Evolutionary conservation across 2,329 filamentous ascomycete genomes (phyloP), one percentile per base, ranked within the genome.

Genomic region (Colletotrichum destructivum): DNA sequence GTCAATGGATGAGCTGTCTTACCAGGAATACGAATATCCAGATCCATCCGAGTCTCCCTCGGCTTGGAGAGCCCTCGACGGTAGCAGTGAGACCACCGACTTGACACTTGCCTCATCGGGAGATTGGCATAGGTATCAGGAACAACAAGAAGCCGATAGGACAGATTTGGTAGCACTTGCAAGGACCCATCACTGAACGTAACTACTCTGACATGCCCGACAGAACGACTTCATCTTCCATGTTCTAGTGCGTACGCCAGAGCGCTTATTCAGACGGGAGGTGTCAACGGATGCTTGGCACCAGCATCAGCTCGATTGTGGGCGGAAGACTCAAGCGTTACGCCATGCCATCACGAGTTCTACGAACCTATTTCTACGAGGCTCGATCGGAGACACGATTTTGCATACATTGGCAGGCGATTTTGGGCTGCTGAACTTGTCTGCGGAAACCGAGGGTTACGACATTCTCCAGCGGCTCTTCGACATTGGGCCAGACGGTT

Each of bases 241-340:
- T 62, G 13, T 62, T 62, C 35, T 62, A 11, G n/a, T 62, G 35
- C 9, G 31, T 40, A 62, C 46, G 26, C 60, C 15, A 62, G 35
- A 62, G 35, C 23, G 47, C 60, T 26, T 62, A 0, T 62, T 62
- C 35, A 62, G 60, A 62, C 26, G 11, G 31, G 31, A 42, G 35
- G 60, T 62, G 38, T 62, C 11, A 52, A 62, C 26, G 3, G 23
- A 44, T 52, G 31, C 46, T 52, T 42, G 6, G 46, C 11, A 62
- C 15, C 15, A 62, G 35, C n/a, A 62, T 62, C 35, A 62, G 16
- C 60, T 62, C 8, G 2, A 62, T 26, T 62, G 9, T 52, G 11
- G 21, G n/a, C 18, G 5, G 60, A 62, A 62, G 38, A 44, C 60
- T 44, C 11, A 62, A 62, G 46, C 31, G 12, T 62, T 62, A 44